Evolutionary conservation across 257 asterid species (phyloP).

Genomic region (Rauvolfia tetraphylla): DNA sequence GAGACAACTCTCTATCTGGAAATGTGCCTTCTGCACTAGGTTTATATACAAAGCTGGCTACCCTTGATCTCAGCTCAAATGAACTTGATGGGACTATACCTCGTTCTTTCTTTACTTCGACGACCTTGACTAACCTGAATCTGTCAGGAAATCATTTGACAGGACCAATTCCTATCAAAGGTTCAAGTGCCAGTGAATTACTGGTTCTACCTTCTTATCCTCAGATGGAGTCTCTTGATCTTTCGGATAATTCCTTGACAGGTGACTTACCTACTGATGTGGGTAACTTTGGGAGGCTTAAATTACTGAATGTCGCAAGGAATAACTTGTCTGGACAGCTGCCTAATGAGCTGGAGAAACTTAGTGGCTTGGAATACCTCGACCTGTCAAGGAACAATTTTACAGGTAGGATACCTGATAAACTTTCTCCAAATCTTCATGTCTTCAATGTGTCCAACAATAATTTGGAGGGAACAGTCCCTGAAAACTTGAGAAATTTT

Average conservation of each 20-base stretch:
- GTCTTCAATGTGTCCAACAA: conserved; percentile 60
- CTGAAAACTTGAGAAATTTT: conserved; percentile 53
- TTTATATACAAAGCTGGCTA: conserved; percentile 38
- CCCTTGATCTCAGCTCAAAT: conserved; percentile 74
- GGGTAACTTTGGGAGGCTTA: conserved; percentile 69
- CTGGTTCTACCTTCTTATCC: conserved; percentile 59
- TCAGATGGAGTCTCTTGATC: conserved; percentile 70
- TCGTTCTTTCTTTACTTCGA: conserved; percentile 52
- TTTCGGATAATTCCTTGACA: conserved; percentile 59
- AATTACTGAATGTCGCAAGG: conserved; percentile 57
- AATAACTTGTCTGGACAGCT: conserved; percentile 65
- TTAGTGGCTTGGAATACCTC: conserved; percentile 54
- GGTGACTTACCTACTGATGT: conserved; percentile 64
- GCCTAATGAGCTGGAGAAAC: conserved; percentile 66
- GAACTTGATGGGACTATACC: conserved; percentile 64
- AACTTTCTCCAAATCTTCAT: conserved; percentile 55
- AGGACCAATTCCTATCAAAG: conserved; percentile 67
- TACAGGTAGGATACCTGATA: conserved; percentile 58
- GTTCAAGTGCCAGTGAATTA: conserved; percentile 51
- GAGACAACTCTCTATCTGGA: conserved; percentile 68
- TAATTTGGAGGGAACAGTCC: conserved; percentile 58
- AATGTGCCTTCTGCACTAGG: conserved; percentile 46
- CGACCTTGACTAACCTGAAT: conserved; percentile 54
- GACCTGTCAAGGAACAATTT: conserved; percentile 67
- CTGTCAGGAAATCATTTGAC: conserved; percentile 66